Evolutionary conservation across 192 early-diverging fungal species (phyloP).

Genomic region (Gigaspora rosea): DNA sequence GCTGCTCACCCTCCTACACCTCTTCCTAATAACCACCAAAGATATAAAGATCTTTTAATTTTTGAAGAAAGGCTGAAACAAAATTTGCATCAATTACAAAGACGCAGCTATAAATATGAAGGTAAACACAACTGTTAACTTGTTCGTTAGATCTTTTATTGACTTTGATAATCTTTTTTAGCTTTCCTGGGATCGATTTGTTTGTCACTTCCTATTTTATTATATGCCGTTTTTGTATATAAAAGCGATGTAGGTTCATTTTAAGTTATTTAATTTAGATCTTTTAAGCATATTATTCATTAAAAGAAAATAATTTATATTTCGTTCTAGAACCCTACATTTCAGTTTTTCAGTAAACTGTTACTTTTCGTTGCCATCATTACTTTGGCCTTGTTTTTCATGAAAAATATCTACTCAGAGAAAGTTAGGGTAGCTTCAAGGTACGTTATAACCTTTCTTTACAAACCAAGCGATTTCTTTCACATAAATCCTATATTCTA

Average conservation of each 20-base stretch:
- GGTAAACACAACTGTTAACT: slow-evolving; percentile 33
- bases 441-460: slow-evolving; percentile 32
- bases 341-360: slow-evolving; percentile 30
- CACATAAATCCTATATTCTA: too few relatives aligned
- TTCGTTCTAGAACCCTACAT: background rate
- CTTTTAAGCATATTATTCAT: background rate
- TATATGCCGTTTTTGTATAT: slow-evolving; percentile 50
- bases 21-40: slow-evolving; percentile 31
- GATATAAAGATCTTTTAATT: slow-evolving; percentile 74
- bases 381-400: slow-evolving; percentile 52
- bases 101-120: slow-evolving; percentile 74
- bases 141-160: slow-evolving; percentile 19
- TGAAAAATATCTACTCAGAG: slow-evolving; percentile 58
- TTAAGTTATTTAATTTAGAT: background rate
- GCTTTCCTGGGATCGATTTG: slow-evolving; percentile 10
- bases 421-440: slow-evolving; percentile 58
- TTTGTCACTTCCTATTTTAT: slow-evolving; percentile 42
- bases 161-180: slow-evolving; percentile 35
- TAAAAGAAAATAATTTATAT: background rate
- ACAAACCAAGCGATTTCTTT: too few relatives aligned
- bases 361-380: slow-evolving; percentile 40
- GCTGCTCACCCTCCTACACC: slow-evolving; percentile 4
- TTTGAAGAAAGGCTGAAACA: slow-evolving; percentile 80
- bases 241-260: slow-evolving; percentile 1
- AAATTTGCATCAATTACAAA: slow-evolving; percentile 66